phyloP scores from a whole-genome alignment of 192 early-diverging fungal species.

The Coemansia sp. region DNA sequence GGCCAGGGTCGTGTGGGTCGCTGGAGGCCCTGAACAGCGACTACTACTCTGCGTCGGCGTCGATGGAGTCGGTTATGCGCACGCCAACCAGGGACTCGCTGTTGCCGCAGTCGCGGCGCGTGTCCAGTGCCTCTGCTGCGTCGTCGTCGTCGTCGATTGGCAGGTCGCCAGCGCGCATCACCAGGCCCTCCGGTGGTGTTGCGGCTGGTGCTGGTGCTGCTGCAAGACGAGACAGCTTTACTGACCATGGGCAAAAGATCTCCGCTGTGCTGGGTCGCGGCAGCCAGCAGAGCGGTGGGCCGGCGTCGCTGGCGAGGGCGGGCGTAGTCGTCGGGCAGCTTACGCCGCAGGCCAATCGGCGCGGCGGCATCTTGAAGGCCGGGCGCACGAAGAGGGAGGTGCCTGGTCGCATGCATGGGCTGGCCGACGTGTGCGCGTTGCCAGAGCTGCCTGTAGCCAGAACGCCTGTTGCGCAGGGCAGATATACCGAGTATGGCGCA shows the following conservation, averaged over 20 bases:
- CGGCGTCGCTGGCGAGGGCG: background rate
- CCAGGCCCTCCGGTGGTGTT: background rate
- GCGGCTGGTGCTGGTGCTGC: background rate
- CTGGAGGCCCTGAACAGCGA: too few species aligned
- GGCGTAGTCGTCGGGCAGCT: slow-evolving; percentile 6
- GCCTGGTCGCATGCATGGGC: slow-evolving; percentile 13
- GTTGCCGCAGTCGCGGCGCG: background rate
- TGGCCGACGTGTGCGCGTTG: background rate
- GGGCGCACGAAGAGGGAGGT: slow-evolving; percentile 26
- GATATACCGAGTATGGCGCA: background rate
- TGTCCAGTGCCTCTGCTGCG: slow-evolving; percentile 2
- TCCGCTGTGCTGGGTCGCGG: background rate
- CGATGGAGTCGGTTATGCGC: background rate
- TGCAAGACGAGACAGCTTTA: background rate
- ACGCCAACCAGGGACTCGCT: background rate
- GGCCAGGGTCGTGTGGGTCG: too few species aligned
- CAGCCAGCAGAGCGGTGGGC: background rate
- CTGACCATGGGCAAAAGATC: background rate
- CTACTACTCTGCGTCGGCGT: background rate
- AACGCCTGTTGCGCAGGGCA: background rate
- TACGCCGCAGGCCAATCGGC: slow-evolving; percentile 36
- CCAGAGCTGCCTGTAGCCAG: background rate
- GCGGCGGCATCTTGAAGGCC: slow-evolving; percentile 43
- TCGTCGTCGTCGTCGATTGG: slow-evolving; percentile 10
- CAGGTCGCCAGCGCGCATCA: slow-evolving; percentile 5